Evolutionary conservation across 345 rosid species (phyloP).

Genomic region (Diplotaxis tenuifolia): DNA sequence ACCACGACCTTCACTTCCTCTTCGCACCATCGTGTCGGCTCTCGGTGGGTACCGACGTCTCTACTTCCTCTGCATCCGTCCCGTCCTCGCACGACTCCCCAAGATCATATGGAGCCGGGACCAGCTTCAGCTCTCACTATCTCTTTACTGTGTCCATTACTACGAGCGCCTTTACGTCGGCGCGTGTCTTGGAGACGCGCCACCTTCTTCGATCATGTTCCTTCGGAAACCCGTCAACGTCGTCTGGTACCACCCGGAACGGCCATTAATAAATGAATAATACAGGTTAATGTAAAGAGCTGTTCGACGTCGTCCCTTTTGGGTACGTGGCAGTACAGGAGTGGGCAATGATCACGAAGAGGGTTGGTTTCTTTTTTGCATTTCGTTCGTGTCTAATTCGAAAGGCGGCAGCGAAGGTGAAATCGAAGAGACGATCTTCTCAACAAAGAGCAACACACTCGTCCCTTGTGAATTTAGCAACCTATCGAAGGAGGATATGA

Average conservation of each 20-base stretch:
- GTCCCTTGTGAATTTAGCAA: no score
- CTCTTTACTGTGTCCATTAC: conserved; percentile 75
- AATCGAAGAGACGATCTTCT: no score
- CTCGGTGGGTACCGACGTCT: conserved; percentile 90
- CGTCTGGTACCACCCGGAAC: conserved; percentile 12
- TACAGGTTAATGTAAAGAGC: no score
- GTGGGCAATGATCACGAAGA: no score
- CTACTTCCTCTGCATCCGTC: conserved; percentile 75
- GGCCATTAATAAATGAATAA: conserved; percentile 9
- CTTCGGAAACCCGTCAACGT: conserved; percentile 86
- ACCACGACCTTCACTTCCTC: conserved; percentile 53
- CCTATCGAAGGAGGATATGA: no score
- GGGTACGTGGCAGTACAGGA: no score
- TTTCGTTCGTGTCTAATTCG: no score
- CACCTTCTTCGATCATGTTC: conserved; percentile 83
- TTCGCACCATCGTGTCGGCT: conserved; percentile 73
- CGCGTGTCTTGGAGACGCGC: conserved; percentile 39
- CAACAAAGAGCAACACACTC: no score
- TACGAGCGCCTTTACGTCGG: conserved; percentile 63
- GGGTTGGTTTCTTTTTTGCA: no score
- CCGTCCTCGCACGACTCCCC: conserved; percentile 50
- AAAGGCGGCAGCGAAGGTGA: no score
- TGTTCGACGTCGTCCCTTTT: no score
- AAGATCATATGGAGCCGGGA: conserved; percentile 43
- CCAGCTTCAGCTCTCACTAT: conserved; percentile 83